A percentile compares a stretch with the other conserved stretches of the same genome.
Evolutionary conservation across 139 green algal genomes (phyloP).

Genomic region (Desmodesmus armatus): DNA sequence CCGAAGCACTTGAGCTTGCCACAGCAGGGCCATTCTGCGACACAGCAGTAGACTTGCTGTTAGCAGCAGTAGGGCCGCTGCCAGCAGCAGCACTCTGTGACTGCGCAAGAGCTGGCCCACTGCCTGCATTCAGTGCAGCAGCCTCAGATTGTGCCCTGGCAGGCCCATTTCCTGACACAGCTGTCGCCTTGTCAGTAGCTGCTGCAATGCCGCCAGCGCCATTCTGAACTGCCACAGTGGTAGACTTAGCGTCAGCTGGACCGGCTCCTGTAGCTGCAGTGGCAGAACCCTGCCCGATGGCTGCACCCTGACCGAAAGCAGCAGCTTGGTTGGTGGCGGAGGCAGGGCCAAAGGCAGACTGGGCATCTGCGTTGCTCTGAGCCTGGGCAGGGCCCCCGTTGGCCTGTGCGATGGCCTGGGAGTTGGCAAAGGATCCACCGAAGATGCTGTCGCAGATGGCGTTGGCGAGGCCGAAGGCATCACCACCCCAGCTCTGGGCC

Average conservation of each 20-base stretch:
- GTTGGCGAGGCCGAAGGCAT: constrained; percentile 20
- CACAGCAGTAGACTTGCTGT: constrained; percentile 21
- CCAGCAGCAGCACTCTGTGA: constrained; percentile 4
- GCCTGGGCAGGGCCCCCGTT: neutral
- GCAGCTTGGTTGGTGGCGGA: constrained; percentile 12
- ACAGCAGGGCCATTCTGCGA: constrained; percentile 26
- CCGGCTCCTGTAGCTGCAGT: constrained; percentile 7
- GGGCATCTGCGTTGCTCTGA: neutral
- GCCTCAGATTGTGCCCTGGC: neutral
- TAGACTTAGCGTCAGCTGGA: neutral
- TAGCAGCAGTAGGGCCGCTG: neutral
- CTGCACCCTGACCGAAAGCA: neutral
- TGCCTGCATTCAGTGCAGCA: neutral
- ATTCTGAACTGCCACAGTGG: neutral
- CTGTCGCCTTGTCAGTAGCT: constrained; percentile 26
- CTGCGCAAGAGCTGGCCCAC: constrained; percentile 26
- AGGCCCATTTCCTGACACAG: neutral
- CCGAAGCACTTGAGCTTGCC: constrained; percentile 10
- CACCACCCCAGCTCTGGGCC: constrained; percentile 8
- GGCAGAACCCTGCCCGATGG: constrained; percentile 2
- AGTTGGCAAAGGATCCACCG: constrained; percentile 21
- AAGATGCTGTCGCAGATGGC: constrained; percentile 14
- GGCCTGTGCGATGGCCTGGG: neutral
- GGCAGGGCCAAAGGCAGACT: neutral
- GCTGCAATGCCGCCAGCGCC: constrained; percentile 3